Conservation (phyloP, 2,329 filamentous ascomycete species). For the Didymella exigua region DNA sequence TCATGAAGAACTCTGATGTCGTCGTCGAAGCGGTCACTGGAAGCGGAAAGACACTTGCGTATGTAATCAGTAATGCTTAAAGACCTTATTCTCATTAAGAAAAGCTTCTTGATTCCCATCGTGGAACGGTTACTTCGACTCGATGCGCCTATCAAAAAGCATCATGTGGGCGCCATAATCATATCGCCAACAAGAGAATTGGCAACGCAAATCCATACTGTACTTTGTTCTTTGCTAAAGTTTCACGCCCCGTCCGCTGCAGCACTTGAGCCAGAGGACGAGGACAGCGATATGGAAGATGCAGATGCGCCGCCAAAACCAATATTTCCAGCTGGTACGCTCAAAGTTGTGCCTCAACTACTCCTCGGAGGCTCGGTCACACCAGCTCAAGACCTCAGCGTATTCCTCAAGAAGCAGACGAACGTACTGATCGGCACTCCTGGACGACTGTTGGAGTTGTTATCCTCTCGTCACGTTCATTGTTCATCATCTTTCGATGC, state of each 20-base stretch:
- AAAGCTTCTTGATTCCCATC: constrained; percentile 75
- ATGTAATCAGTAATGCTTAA: constrained; percentile 6
- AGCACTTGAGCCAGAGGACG: constrained; percentile 60
- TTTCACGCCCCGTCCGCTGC: constrained; percentile 84
- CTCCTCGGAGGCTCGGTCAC: constrained; percentile 82
- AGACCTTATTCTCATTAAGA: not conserved
- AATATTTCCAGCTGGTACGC: constrained; percentile 54
- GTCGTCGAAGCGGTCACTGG: constrained; percentile 73
- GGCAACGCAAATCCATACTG: constrained; percentile 85
- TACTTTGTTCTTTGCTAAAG: constrained; percentile 74
- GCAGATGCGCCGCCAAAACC: constrained; percentile 46
- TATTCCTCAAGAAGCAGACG: constrained; percentile 81
- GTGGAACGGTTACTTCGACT: constrained; percentile 80
- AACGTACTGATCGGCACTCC: constrained; percentile 92
- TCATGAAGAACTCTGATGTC: constrained; percentile 88
- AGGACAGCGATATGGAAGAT: constrained; percentile 51
- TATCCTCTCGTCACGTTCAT: constrained; percentile 85
- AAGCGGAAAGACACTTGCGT: constrained; percentile 45
- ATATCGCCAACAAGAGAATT: constrained; percentile 93
- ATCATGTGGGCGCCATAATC: constrained; percentile 89
- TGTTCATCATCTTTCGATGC: constrained; percentile 89
- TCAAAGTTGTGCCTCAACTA: constrained; percentile 74
- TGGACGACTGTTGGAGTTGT: constrained; percentile 83
- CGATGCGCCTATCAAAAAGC: constrained; percentile 82
- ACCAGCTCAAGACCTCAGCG: constrained; percentile 82